A percentile compares a stretch with the other conserved stretches of the same genome.
Conservation (phyloP, 2,329 filamentous ascomycete genomes). For the Pseudopithomyces maydicus region DNA sequence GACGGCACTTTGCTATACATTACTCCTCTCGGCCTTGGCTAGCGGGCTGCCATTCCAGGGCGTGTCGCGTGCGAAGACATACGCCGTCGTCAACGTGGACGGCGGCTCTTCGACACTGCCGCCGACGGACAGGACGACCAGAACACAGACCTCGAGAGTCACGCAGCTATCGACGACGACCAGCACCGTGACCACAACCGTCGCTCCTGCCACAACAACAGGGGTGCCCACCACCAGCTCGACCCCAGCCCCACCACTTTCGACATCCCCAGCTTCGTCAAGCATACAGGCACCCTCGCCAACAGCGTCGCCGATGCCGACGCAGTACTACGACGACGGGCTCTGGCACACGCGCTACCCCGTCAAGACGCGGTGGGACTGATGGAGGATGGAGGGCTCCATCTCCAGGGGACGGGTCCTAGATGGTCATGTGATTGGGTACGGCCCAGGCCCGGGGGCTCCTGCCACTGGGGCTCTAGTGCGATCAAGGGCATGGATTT, state of each 20-base stretch:
- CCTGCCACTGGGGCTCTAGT: too few relatives aligned
- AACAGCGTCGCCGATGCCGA: constrained; percentile 21
- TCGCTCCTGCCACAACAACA: constrained; percentile 15
- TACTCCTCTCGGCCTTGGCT: constrained; percentile 29
- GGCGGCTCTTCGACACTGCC: constrained; percentile 36
- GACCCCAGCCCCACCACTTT: constrained; percentile 2
- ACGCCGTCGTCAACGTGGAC: constrained; percentile 48
- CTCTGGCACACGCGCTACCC: constrained; percentile 52
- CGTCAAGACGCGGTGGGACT: constrained; percentile 32
- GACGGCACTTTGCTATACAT: constrained; percentile 21
- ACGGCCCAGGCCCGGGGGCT: too few relatives aligned
- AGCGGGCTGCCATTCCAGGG: constrained; percentile 33
- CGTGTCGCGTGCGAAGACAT: constrained; percentile 36
- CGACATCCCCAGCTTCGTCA: neutral
- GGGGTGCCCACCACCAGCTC: constrained; percentile 15
- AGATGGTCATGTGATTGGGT: neutral
- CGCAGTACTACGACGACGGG: constrained; percentile 52
- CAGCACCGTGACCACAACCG: constrained; percentile 28
- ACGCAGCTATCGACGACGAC: constrained; percentile 25
- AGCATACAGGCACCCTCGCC: constrained; percentile 2
- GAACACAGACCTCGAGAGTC: constrained; percentile 14
- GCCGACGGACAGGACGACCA: constrained; percentile 25
- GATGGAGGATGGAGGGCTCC: neutral
- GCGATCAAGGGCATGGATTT: too few relatives aligned
- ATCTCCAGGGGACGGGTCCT: neutral